Percentiles rank a stretch among this genome's conserved stretches.
Evolutionary conservation across 352 stramenopile genomes (phyloP).

Genomic region (Globisporangium perplexum): DNA sequence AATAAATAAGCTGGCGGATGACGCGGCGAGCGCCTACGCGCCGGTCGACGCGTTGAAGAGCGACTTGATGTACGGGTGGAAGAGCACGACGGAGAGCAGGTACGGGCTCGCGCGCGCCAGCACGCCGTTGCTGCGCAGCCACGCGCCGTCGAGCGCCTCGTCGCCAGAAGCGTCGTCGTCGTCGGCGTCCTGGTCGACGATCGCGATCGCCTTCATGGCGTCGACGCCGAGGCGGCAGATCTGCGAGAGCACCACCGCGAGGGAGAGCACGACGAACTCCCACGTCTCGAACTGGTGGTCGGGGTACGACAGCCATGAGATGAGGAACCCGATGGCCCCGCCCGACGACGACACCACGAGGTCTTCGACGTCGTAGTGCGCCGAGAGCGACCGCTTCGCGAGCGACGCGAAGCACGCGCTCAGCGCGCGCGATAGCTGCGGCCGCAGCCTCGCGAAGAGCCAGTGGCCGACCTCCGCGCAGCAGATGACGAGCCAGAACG

Average conservation of each 20-base stretch:
- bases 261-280: constrained; percentile 30
- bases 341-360: constrained; percentile 19
- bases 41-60: constrained; percentile 18
- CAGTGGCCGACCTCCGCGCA: constrained; percentile 27
- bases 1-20: not conserved
- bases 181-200: constrained; percentile 13
- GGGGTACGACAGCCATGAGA: constrained; percentile 17
- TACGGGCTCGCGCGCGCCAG: constrained; percentile 52
- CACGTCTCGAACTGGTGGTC: constrained; percentile 16
- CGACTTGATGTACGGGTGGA: constrained; percentile 57
- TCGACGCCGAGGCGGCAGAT: constrained; percentile 28
- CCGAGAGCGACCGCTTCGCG: not conserved
- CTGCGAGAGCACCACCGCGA: constrained; percentile 29
- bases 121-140: constrained; percentile 41
- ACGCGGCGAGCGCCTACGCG: not conserved
- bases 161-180: constrained; percentile 17
- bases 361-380: constrained; percentile 6
- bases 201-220: constrained; percentile 35
- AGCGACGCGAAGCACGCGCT: not conserved
- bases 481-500: constrained; percentile 45
- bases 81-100: constrained; percentile 52
- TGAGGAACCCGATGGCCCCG: constrained; percentile 12
- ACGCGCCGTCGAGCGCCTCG: not conserved
- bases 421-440: not conserved
- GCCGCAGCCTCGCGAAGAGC: constrained; percentile 13